These are phyloP conservation scores for Noccaea caerulescens DNA, from an alignment of 345 rosid genomes.

Conservation along the genomic window DNA sequence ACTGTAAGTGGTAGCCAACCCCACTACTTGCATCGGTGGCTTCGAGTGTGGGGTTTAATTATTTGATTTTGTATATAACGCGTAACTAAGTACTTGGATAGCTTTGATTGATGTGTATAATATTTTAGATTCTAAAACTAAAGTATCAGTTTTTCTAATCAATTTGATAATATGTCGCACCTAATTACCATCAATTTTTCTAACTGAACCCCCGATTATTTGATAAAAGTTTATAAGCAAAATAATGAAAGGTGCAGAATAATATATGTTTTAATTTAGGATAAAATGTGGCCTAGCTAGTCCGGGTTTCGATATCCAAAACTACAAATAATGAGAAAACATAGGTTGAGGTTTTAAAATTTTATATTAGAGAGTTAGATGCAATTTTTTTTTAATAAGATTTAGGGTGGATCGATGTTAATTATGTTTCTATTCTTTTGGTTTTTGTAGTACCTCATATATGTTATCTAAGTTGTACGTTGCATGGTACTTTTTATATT, in stretches of 20 bases:
- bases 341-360: not conserved
- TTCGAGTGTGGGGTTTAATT: slow-evolving; percentile 14
- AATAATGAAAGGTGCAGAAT: not conserved
- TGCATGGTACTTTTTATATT: slow-evolving; percentile 26
- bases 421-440: not conserved
- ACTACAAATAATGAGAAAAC: not conserved
- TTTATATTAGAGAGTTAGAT: not conserved
- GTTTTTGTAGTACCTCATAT: not conserved
- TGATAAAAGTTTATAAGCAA: not conserved
- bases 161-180: not conserved
- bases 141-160: not conserved
- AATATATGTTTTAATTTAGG: not conserved
- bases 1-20: slow-evolving; percentile 44
- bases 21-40: slow-evolving; percentile 40
- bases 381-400: not conserved
- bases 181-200: too few species aligned
- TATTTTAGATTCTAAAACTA: not conserved
- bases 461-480: slow-evolving; percentile 19
- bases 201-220: not conserved
- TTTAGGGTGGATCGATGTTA: not conserved
- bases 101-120: slow-evolving; percentile 12
- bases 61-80: slow-evolving; percentile 13
- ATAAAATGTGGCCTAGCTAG: not conserved
- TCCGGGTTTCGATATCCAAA: too few species aligned
- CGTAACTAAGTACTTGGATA: slow-evolving; percentile 5